Evolutionary conservation across 108 stramenopile genomes (phyloP).

Genomic region (Cyclostephanos invisitatus): DNA sequence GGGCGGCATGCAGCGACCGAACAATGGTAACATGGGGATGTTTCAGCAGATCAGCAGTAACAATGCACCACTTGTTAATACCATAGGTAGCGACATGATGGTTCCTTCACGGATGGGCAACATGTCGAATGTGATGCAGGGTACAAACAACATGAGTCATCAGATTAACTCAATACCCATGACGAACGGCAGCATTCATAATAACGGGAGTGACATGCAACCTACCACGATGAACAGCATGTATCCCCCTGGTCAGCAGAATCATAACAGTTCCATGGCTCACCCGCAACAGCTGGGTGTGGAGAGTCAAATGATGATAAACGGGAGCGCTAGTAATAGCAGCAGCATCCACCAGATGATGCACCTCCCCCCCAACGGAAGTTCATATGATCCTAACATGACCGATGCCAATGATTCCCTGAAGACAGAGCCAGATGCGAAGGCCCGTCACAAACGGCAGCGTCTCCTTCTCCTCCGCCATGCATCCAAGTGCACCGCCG

Average conservation of each 20-base stretch:
- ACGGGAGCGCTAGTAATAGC: background rate
- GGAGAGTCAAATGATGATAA: constrained; percentile 4
- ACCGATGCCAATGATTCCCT: constrained; percentile 18
- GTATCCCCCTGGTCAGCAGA: constrained; percentile 22
- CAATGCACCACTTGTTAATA: constrained; percentile 18
- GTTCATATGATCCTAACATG: constrained; percentile 6
- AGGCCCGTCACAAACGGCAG: constrained; percentile 96
- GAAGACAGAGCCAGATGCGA: constrained; percentile 61
- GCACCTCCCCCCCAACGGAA: constrained; percentile 12
- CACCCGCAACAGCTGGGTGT: constrained; percentile 2
- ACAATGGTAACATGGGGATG: constrained; percentile 18
- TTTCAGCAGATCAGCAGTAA: constrained; percentile 14
- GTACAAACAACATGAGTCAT: constrained; percentile 5
- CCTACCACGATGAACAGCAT: constrained; percentile 12
- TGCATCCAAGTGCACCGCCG: constrained; percentile 93
- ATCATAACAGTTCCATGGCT: constrained; percentile 12
- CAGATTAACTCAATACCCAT: constrained; percentile 5
- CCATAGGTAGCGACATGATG: background rate
- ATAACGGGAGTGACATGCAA: background rate
- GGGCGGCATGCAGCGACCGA: constrained; percentile 1
- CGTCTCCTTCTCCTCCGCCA: constrained; percentile 94
- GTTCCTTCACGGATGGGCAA: background rate
- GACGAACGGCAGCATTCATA: constrained; percentile 9
- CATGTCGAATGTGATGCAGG: constrained; percentile 11
- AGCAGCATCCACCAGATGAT: constrained; percentile 8